Percentiles rank a stretch among this genome's conserved stretches.
These are phyloP conservation scores for Arthrocladium fulminans DNA, from an alignment of 2,329 filamentous ascomycete genomes.

Conservation along the genomic window DNA sequence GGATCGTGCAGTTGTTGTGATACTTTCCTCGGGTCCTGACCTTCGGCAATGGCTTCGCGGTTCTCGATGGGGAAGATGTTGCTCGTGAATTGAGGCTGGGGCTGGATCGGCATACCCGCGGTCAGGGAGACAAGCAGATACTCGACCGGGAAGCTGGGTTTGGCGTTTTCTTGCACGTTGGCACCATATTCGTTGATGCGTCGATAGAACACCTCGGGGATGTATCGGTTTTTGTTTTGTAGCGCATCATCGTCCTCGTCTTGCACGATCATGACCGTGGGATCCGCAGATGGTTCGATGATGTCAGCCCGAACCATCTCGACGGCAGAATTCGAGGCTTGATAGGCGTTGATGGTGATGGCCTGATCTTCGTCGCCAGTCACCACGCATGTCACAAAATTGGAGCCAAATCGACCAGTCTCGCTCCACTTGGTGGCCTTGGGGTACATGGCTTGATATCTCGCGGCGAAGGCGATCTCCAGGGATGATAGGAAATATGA, in stretches of 20 bases:
- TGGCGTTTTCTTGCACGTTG: conserved; percentile 94
- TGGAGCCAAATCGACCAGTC: conserved; percentile 84
- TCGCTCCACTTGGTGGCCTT: conserved; percentile 96
- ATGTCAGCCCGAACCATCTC: conserved; percentile 97
- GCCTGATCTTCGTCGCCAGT: conserved; percentile 85
- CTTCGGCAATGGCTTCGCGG: conserved; percentile 73
- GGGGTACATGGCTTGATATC: conserved; percentile 78
- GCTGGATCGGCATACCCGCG: conserved; percentile 80
- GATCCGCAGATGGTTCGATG: conserved; percentile 88
- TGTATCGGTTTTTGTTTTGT: conserved; percentile 67
- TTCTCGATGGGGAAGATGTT: conserved; percentile 84
- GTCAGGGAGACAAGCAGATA: conserved; percentile 94
- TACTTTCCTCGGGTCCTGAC: conserved; percentile 65
- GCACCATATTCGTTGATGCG: conserved; percentile 93
- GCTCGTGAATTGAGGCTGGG: conserved; percentile 64
- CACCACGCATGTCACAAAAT: conserved; percentile 92
- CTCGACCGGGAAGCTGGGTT: conserved; percentile 91
- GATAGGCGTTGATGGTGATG: conserved; percentile 84
- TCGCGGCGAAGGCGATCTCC: conserved; percentile 80
- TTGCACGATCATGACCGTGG: conserved; percentile 86
- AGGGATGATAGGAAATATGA: conserved; percentile 90
- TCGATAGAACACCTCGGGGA: conserved; percentile 94
- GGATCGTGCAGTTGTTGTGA: conserved; percentile 61
- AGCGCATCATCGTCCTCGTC: conserved; percentile 74
- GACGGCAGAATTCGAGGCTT: conserved; percentile 88